Evolutionary conservation across 805 yeast species (phyloP).

Genomic region (Cyberlindnera samutprakarnensis): DNA sequence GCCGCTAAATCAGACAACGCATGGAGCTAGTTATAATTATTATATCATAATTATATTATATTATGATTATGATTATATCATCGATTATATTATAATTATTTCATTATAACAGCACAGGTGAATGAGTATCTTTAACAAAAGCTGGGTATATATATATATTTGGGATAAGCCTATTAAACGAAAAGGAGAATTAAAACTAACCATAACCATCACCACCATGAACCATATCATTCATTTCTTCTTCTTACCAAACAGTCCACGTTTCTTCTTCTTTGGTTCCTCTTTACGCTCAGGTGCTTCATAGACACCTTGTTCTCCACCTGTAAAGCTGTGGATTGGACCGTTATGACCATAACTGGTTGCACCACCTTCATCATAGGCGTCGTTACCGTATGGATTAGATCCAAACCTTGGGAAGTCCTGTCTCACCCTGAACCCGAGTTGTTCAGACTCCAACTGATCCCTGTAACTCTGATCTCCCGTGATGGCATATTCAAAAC

Average conservation of each 20-base stretch:
- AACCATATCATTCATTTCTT: conserved; percentile 22
- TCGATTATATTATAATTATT: too few relatives aligned
- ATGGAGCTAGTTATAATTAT: too few relatives aligned
- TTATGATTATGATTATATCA: too few relatives aligned
- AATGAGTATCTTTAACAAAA: too few relatives aligned
- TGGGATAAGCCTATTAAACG: too few relatives aligned
- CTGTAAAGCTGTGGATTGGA: conserved; percentile 24
- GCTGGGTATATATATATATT: too few relatives aligned
- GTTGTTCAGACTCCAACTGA: conserved; percentile 66
- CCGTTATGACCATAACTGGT: conserved; percentile 11
- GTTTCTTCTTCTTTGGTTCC: conserved; percentile 70
- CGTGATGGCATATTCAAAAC: conserved; percentile 89
- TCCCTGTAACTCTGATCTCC: conserved; percentile 78
- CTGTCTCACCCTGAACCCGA: conserved; percentile 84
- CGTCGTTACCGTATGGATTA: conserved; percentile 27
- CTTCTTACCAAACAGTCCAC: conserved; percentile 73
- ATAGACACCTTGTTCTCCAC: conserved; percentile 48
- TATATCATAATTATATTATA: too few relatives aligned
- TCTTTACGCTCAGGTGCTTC: conserved; percentile 40
- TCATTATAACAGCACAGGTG: too few relatives aligned
- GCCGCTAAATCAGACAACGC: too few relatives aligned
- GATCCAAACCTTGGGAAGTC: conserved; percentile 50
- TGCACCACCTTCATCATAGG: conserved; percentile 12
- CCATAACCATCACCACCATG: too few relatives aligned
- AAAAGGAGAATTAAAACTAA: too few relatives aligned